phyloP scores from a whole-genome alignment of 495 filamentous ascomycete genomes.

The Glutinoglossum americanum region DNA sequence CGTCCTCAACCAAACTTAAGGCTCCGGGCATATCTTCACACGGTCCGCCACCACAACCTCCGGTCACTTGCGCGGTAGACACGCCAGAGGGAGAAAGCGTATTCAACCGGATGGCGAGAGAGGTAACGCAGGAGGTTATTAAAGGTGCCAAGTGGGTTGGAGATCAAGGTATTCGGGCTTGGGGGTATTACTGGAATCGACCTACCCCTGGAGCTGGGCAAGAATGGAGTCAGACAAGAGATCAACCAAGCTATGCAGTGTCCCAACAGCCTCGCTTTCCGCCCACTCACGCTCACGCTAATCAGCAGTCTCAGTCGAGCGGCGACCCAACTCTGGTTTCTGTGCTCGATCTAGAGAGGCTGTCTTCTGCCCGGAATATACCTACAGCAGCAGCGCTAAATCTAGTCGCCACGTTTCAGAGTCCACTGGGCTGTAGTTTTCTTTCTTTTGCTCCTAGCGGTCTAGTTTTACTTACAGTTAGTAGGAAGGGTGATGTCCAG shows the following conservation, averaged over 20 bases:
- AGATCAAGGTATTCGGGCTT: constrained; percentile 65
- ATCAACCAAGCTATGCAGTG: constrained; percentile 12
- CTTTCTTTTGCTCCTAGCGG: constrained; percentile 76
- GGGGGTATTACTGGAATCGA: constrained; percentile 77
- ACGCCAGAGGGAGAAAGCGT: constrained; percentile 59
- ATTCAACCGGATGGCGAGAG: constrained; percentile 65
- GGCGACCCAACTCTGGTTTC: constrained; percentile 66
- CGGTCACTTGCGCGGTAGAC: constrained; percentile 51
- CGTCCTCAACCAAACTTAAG: constrained; percentile 16
- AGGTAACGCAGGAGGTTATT: constrained; percentile 79
- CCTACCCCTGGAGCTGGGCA: constrained; percentile 16
- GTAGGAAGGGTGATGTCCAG: constrained; percentile 77
- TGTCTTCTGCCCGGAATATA: constrained; percentile 23
- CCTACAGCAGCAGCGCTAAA: constrained; percentile 19
- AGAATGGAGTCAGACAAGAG: not conserved
- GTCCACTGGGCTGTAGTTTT: constrained; percentile 73
- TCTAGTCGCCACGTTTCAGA: constrained; percentile 58
- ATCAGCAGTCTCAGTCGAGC: constrained; percentile 22
- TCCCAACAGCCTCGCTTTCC: constrained; percentile 31
- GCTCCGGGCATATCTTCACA: constrained; percentile 45
- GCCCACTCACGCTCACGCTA: constrained; percentile 45
- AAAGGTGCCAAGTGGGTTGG: constrained; percentile 72
- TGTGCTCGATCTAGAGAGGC: constrained; percentile 54
- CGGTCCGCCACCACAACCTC: constrained; percentile 54
- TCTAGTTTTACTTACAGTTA: constrained; percentile 66